Conservation (phyloP, 1,139 yeast genomes). For the Taphrina confusa region DNA sequence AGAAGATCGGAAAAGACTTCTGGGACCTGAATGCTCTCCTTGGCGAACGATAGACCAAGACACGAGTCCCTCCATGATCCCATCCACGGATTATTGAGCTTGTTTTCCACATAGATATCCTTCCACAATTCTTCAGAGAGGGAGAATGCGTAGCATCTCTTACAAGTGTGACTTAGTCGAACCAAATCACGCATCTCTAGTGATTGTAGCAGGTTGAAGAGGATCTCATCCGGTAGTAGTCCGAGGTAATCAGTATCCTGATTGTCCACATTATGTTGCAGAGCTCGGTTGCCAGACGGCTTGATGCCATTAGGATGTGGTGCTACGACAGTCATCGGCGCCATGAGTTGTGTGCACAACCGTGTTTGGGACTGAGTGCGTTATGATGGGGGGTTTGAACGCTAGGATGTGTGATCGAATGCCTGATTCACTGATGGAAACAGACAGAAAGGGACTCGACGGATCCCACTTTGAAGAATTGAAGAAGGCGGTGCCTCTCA, state of each 20-base stretch:
- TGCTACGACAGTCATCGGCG: neutral
- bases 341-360: neutral
- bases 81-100: slow-evolving; percentile 53
- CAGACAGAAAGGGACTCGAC: too few species aligned
- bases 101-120: slow-evolving; percentile 48
- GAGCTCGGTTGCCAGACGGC: slow-evolving; percentile 31
- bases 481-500: too few species aligned
- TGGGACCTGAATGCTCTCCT: slow-evolving; percentile 49
- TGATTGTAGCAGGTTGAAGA: slow-evolving; percentile 55
- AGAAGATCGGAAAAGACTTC: slow-evolving; percentile 61
- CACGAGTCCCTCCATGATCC: slow-evolving; percentile 67
- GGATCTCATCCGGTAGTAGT: slow-evolving; percentile 45
- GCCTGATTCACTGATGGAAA: too few species aligned
- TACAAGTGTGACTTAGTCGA: slow-evolving; percentile 59
- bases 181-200: slow-evolving; percentile 53
- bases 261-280: neutral
- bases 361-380: too few species aligned
- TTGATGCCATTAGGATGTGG: slow-evolving; percentile 34
- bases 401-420: too few species aligned
- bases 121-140: slow-evolving; percentile 83
- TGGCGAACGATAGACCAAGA: slow-evolving; percentile 55
- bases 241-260: neutral
- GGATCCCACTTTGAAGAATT: too few species aligned
- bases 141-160: slow-evolving; percentile 67
- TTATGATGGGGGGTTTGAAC: too few species aligned